Conservation (phyloP, 306 rosid species). For the Citrullus amarus region DNA sequence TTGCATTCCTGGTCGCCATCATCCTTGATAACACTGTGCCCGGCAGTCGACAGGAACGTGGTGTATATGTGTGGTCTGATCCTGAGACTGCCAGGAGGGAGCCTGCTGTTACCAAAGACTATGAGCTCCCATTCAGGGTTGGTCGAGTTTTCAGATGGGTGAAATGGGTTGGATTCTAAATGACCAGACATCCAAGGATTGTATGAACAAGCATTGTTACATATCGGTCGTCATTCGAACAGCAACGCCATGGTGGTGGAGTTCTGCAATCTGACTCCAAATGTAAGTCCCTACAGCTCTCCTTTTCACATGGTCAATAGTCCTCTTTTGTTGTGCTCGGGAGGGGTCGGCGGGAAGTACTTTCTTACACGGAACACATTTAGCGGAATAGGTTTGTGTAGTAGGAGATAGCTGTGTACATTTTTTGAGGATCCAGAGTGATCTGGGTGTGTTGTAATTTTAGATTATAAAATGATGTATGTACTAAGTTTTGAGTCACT, state of each 20-base stretch:
- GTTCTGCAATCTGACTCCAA: not conserved
- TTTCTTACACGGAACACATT: slow-evolving; percentile 3
- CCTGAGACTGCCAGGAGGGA: slow-evolving; percentile 69
- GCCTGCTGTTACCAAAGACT: slow-evolving; percentile 72
- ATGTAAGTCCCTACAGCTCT: not conserved
- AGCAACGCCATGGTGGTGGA: not conserved
- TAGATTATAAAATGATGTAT: slow-evolving; percentile 6
- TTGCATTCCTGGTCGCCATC: slow-evolving; percentile 77
- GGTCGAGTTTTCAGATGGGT: slow-evolving; percentile 92
- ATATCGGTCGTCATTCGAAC: not conserved
- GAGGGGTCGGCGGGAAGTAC: not conserved
- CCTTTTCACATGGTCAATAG: not conserved
- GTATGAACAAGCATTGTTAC: not conserved
- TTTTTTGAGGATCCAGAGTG: slow-evolving; percentile 9
- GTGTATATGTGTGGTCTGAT: slow-evolving; percentile 92
- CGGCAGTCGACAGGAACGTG: slow-evolving; percentile 88
- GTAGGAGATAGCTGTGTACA: slow-evolving; percentile 9
- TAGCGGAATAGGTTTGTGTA: not conserved
- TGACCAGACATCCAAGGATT: not conserved
- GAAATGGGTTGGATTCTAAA: slow-evolving; percentile 82
- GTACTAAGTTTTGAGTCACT: slow-evolving; percentile 6
- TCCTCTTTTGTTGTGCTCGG: not conserved
- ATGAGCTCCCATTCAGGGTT: slow-evolving; percentile 66
- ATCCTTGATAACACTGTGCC: slow-evolving; percentile 94
- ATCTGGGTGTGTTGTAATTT: slow-evolving; percentile 15